A percentile compares a stretch with the other conserved stretches of the same genome.
Evolutionary conservation across 495 filamentous ascomycete species (phyloP).

Genomic region (Cercophora sp.): DNA sequence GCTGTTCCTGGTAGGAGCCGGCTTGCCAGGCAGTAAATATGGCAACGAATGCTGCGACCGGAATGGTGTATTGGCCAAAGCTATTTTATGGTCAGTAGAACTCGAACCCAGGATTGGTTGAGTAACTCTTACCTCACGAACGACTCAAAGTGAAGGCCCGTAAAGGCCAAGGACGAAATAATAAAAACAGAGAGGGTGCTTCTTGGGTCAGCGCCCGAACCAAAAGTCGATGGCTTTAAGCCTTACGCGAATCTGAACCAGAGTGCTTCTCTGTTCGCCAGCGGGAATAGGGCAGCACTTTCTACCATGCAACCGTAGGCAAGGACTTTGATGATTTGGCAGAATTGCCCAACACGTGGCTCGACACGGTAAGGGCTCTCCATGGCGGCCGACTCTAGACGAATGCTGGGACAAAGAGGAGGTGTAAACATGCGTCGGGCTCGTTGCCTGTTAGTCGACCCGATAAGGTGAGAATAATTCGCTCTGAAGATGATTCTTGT

Average conservation of each 20-base stretch:
- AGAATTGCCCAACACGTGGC: background rate
- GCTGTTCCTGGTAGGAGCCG: conserved; percentile 12
- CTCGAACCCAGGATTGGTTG: background rate
- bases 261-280: conserved; percentile 17
- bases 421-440: no score
- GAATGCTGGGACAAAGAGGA: no score
- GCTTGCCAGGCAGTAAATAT: conserved; percentile 16
- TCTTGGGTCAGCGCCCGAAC: conserved; percentile 8
- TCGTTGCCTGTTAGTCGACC: no score
- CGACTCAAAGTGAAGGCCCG: conserved; percentile 15
- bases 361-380: no score
- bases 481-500: no score
- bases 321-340: conserved; percentile 20
- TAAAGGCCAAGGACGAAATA: conserved; percentile 19
- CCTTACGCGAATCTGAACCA: conserved; percentile 33
- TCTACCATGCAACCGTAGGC: conserved; percentile 34
- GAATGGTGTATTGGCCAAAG: conserved; percentile 17
- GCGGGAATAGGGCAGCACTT: conserved; percentile 29
- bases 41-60: conserved; percentile 17
- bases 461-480: no score
- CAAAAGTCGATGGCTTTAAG: background rate
- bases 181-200: conserved; percentile 28
- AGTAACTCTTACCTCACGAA: conserved; percentile 16
- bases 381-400: no score
- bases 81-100: conserved; percentile 7